Base-by-base conservation (phyloP, 1,284 basidiomycete species). In the Gymnopus androsaceus region DNA sequence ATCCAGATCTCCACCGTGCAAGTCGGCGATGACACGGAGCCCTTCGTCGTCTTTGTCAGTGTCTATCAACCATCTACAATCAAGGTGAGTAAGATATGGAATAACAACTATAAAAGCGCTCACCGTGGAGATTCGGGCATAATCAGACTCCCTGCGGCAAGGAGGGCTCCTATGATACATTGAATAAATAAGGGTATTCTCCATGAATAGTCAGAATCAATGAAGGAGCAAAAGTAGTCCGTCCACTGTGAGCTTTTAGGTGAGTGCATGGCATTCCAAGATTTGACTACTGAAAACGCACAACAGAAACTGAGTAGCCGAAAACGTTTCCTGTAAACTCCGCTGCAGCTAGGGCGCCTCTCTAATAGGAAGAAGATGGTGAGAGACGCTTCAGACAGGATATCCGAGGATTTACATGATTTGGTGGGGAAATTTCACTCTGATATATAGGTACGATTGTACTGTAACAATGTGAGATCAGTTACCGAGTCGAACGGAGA, bases 361-460 rank as follows among this genome's bases (percentile, higher is more conserved):
- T 83, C 88, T 60, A 34, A 7, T 17, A 21, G 23, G 23, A 19
- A 28, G 25, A 8, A 40, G 45, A n/a, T 17, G 37, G 19, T 47
- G 17, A 54, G 25, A 28, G 15, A n/a, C 3, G 30, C 19, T 28
- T 11, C 4, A 12, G 6, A n/a, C 4, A 19, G 30, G 30, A 11
- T 8, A 36, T 30, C 21, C 34, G 19, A 28, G 31, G 36, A 74
- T 88, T 54, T 69, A 92, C 92, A 75, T 97, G 93, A 68, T 93
- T 84, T 2, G 95, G 92, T 12, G 95, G 95, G 2, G 94, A 96
- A 51, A 98, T 94, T 75, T 98, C 96, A 64, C 90, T 92, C 74
- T 98, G 96, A 71, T 98, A 99, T 59, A 97, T 97, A 3, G 96
- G 96, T 19, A 98, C 96, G 60, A 98, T 94, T 57, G 95, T 98